A percentile compares a stretch with the other conserved stretches of the same genome.
These are phyloP conservation scores for Polygonum aviculare DNA, from an alignment of 148 eudicot genomes.

Conservation along the genomic window DNA sequence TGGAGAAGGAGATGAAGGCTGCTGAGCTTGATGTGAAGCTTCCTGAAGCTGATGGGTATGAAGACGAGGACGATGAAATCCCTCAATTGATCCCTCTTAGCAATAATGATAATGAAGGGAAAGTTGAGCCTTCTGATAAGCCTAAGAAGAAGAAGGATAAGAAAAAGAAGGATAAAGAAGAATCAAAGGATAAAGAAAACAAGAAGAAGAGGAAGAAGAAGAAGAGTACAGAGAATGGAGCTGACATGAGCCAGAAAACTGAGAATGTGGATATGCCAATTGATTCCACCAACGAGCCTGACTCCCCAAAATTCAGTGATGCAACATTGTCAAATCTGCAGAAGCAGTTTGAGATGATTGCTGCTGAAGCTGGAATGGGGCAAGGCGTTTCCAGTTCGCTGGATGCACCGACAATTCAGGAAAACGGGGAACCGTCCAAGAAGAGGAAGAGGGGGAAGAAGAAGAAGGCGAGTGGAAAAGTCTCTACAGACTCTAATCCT, in stretches of 20 bases:
- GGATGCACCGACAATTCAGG: slow-evolving; percentile 21
- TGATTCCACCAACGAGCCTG: slow-evolving; percentile 11
- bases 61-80: slow-evolving; percentile 37
- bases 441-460: slow-evolving; percentile 60
- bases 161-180: slow-evolving; percentile 23
- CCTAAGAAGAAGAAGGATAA: slow-evolving; percentile 14
- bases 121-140: slow-evolving; percentile 16
- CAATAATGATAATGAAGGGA: slow-evolving; percentile 15
- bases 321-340: slow-evolving; percentile 76
- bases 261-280: slow-evolving; percentile 14
- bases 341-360: slow-evolving; percentile 84
- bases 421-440: slow-evolving; percentile 22
- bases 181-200: slow-evolving; percentile 20
- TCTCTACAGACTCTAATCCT: slow-evolving; percentile 1
- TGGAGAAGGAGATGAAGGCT: slow-evolving; percentile 63
- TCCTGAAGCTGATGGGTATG: slow-evolving; percentile 31
- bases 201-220: slow-evolving; percentile 41
- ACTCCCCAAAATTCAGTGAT: slow-evolving; percentile 28
- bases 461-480: slow-evolving; percentile 14
- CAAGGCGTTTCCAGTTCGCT: slow-evolving; percentile 38
- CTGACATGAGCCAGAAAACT: slow-evolving; percentile 8
- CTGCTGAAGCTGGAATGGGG: slow-evolving; percentile 54
- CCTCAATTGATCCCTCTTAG: slow-evolving; percentile 43
- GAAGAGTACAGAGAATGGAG: slow-evolving; percentile 29
- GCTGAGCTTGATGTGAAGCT: slow-evolving; percentile 42